Evolutionary conservation across 2,329 filamentous ascomycete species (phyloP).

Genomic region (Penicillium italicum): DNA sequence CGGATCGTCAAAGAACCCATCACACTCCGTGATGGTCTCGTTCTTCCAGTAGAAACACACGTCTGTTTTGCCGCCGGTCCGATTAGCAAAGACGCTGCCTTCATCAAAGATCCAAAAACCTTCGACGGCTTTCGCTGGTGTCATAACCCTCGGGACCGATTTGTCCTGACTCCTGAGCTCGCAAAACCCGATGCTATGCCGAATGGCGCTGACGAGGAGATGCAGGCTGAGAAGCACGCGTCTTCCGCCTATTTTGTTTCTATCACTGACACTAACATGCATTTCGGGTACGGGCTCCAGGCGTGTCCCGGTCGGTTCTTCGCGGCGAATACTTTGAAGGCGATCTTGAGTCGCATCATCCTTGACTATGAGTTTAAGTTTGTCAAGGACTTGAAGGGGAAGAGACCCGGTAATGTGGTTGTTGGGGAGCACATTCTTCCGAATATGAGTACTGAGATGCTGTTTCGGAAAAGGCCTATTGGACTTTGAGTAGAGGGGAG

Average conservation of each 20-base stretch:
- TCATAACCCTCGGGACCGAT: constrained; percentile 13
- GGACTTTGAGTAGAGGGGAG: background rate
- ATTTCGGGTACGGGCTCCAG: constrained; percentile 28
- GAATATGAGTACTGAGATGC: constrained; percentile 17
- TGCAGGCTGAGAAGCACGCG: background rate
- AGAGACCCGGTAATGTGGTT: constrained; percentile 22
- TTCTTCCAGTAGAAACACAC: constrained; percentile 23
- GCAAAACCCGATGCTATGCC: background rate
- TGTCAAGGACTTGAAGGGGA: constrained; percentile 11
- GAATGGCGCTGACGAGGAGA: background rate
- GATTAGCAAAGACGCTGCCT: constrained; percentile 25
- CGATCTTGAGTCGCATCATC: constrained; percentile 27
- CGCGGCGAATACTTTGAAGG: constrained; percentile 23
- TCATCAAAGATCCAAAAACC: constrained; percentile 17
- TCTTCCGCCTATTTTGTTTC: constrained; percentile 17
- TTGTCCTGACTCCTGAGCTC: constrained; percentile 1
- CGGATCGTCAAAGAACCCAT: constrained; percentile 27
- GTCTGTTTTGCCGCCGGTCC: constrained; percentile 31
- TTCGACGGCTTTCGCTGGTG: constrained; percentile 33
- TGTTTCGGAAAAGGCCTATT: constrained; percentile 22
- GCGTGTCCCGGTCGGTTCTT: constrained; percentile 29
- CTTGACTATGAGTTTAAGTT: constrained; percentile 32
- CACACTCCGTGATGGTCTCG: constrained; percentile 24
- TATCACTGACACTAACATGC: constrained; percentile 22
- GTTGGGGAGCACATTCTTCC: constrained; percentile 32